A percentile compares a stretch with the other conserved stretches of the same genome.
These are phyloP conservation scores for Candida boidinii DNA, from an alignment of 805 yeast species.

Conservation along the genomic window DNA sequence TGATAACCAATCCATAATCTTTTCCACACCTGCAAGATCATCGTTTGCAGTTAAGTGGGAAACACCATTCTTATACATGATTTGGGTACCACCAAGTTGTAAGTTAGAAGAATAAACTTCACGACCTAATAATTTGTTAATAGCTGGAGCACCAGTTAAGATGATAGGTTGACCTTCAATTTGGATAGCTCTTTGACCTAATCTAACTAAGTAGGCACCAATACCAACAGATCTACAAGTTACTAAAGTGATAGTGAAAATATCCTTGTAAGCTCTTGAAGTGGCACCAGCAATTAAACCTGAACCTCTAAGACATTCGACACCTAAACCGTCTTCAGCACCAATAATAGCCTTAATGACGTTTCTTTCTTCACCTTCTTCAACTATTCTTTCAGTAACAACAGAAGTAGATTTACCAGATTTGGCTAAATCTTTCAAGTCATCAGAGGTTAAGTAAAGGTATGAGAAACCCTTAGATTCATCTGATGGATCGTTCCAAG, in stretches of 20 bases:
- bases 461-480: slow-evolving; percentile 87
- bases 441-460: slow-evolving; percentile 72
- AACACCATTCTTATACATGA: slow-evolving; percentile 97
- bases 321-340: slow-evolving; percentile 95
- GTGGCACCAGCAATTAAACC: slow-evolving; percentile 99
- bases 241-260: slow-evolving; percentile 94
- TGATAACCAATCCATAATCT: slow-evolving; percentile 92
- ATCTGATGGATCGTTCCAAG: slow-evolving; percentile 75
- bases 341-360: slow-evolving; percentile 84
- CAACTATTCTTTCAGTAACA: slow-evolving; percentile 71
- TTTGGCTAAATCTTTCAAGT: slow-evolving; percentile 44
- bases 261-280: slow-evolving; percentile 93
- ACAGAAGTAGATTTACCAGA: slow-evolving; percentile 56
- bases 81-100: slow-evolving; percentile 98
- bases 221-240: slow-evolving; percentile 99
- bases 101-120: slow-evolving; percentile 95
- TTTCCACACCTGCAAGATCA: slow-evolving; percentile 92
- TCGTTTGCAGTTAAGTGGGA: slow-evolving; percentile 96
- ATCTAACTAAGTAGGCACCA: slow-evolving; percentile 96
- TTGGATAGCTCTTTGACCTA: slow-evolving; percentile 98
- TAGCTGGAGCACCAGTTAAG: slow-evolving; percentile 98
- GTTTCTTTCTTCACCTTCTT: slow-evolving; percentile 75
- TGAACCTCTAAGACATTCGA: slow-evolving; percentile 95
- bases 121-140: slow-evolving; percentile 91
- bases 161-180: slow-evolving; percentile 98